A percentile compares a stretch with the other conserved stretches of the same genome.
Conservation (phyloP, 331 rosid genomes). For the Quercus lobata region DNA sequence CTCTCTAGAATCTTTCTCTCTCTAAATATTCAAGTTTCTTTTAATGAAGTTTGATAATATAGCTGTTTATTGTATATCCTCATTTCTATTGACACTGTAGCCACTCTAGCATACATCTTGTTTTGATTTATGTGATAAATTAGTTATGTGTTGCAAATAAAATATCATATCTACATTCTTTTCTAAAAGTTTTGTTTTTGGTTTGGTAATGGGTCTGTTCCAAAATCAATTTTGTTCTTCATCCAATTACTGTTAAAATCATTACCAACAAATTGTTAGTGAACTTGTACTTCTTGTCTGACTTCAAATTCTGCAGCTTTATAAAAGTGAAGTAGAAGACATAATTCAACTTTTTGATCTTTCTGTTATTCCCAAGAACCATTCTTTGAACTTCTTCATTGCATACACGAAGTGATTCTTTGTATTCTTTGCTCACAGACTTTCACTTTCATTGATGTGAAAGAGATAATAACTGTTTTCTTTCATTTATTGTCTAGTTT, state of each 20-base stretch:
- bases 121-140: too few relatives aligned
- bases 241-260: background rate
- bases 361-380: slow-evolving; percentile 68
- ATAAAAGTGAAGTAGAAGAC: slow-evolving; percentile 91
- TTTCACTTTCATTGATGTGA: slow-evolving; percentile 84
- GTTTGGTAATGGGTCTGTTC: background rate
- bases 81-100: too few relatives aligned
- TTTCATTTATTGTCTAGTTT: slow-evolving; percentile 8
- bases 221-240: background rate
- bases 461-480: slow-evolving; percentile 17
- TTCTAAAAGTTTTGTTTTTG: too few relatives aligned
- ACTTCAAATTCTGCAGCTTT: slow-evolving; percentile 59
- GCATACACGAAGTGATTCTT: slow-evolving; percentile 71
- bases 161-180: too few relatives aligned
- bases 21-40: too few relatives aligned
- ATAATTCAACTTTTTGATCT: slow-evolving; percentile 93
- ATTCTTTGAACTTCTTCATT: slow-evolving; percentile 56
- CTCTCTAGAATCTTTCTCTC: too few relatives aligned
- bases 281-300: slow-evolving; percentile 3
- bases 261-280: background rate
- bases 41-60: too few relatives aligned
- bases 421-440: slow-evolving; percentile 84
- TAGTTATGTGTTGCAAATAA: too few relatives aligned
- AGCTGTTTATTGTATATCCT: too few relatives aligned
- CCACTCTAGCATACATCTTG: too few relatives aligned